phyloP scores from a whole-genome alignment of 148 eudicot species.

The Camellia granthamiana region DNA sequence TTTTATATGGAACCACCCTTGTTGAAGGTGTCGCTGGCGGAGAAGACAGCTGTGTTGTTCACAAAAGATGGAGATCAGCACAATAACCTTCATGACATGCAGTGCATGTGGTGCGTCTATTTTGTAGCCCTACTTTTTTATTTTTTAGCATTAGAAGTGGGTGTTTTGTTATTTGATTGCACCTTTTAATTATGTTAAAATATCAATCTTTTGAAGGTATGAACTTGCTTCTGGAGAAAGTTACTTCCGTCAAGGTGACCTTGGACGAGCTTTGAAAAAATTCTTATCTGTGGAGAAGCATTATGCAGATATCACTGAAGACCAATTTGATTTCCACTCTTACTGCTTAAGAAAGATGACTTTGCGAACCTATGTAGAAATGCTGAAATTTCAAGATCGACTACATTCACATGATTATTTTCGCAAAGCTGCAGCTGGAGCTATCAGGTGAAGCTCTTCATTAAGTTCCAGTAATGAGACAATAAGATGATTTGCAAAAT shows the following conservation, averaged over 20 bases:
- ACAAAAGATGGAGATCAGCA: conserved; percentile 99
- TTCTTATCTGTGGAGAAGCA: conserved; percentile 97
- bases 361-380: conserved; percentile 80
- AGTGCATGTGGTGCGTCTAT: conserved; percentile 93
- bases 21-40: conserved; percentile 76
- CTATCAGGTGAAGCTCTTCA: conserved; percentile 54
- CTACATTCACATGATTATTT: conserved; percentile 92
- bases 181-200: neutral
- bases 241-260: conserved; percentile 93
- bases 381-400: conserved; percentile 95
- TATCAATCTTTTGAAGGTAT: conserved; percentile 52
- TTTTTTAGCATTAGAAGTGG: neutral
- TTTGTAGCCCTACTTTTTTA: neutral
- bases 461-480: neutral
- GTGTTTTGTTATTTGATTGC: neutral
- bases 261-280: conserved; percentile 88
- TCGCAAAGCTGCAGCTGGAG: conserved; percentile 92
- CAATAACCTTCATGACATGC: conserved; percentile 93
- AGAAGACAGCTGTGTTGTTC: conserved; percentile 91
- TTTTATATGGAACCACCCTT: conserved; percentile 9
- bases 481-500: conserved; percentile 3
- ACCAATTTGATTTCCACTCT: conserved; percentile 97
- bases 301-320: conserved; percentile 95
- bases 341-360: conserved; percentile 99
- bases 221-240: conserved; percentile 99